Percentiles rank a stretch among this genome's conserved stretches.
Conservation (phyloP, 306 rosid species). For the Begonia peltatifolia region DNA sequence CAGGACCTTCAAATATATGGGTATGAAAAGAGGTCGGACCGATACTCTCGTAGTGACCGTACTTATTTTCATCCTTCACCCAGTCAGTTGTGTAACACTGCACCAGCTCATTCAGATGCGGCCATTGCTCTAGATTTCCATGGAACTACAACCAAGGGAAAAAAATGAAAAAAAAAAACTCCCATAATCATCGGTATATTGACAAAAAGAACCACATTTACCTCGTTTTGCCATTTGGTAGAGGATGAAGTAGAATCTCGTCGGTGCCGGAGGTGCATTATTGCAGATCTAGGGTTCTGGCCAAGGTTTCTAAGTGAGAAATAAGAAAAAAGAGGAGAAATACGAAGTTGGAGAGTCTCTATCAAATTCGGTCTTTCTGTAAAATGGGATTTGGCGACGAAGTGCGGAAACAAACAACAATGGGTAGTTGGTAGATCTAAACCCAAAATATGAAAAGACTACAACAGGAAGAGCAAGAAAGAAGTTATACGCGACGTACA, state of each 20-base stretch:
- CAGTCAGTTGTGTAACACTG: conserved; percentile 95
- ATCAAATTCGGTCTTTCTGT: conserved; percentile 4
- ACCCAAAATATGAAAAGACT: conserved; percentile 6
- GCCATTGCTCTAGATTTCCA: conserved; percentile 98
- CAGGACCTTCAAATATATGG: conserved; percentile 97
- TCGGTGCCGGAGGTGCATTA: conserved; percentile 91
- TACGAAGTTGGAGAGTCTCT: conserved; percentile 3
- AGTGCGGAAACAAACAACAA: conserved; percentile 2
- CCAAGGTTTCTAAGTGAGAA: background rate
- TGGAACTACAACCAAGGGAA: conserved; percentile 38
- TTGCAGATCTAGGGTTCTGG: conserved; percentile 83
- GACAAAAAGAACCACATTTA: conserved; percentile 12
- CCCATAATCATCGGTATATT: background rate
- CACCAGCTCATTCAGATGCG: conserved; percentile 82
- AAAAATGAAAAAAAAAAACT: background rate
- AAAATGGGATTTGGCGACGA: conserved; percentile 6
- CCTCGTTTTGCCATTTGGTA: conserved; percentile 88
- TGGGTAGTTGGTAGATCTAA: conserved; percentile 64
- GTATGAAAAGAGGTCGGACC: conserved; percentile 53
- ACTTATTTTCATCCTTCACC: conserved; percentile 93
- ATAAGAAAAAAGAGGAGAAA: conserved; percentile 8
- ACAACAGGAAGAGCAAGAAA: background rate
- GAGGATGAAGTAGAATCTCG: conserved; percentile 80
- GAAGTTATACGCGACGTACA: background rate
- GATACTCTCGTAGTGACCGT: conserved; percentile 72